Base-by-base conservation (phyloP, 1,139 yeast species). In the Arxiozyma bovina region DNA sequence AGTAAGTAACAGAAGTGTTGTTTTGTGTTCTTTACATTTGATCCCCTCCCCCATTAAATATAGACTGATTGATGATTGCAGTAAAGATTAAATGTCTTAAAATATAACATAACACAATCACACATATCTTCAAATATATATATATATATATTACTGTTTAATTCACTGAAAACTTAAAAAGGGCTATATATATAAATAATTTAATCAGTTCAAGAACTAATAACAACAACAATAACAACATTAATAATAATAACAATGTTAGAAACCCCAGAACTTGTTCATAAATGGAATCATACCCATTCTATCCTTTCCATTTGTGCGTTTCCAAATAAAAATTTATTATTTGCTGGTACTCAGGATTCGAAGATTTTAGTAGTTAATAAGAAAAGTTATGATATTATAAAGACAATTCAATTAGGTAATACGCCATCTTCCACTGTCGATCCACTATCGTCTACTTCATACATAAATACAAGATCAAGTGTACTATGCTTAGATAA, bases 311-410 rank as follows among this genome's bases (percentile, higher is more conserved):
- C 96, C 51, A 81, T 88, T 30, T 82, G 86, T 7, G 79, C 87
- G 9, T 82, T 85, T 38, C 85, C 87, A 0, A 69, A 70, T 38
- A 77, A 78, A 55, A 75, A 79, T 46, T 72, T 83, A 46, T 64
- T 93, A 20, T 87, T 87, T 67, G 94, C 96, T 56, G 99, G 99
- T n/a, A 88, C 97, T 0, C 96, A 91, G 63, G 87, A 86, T 63
- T 87, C 95, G n/a, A 80, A 80, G 62, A 85, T 93, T 51, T 70
- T 88, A 45, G 83, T 88, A 1, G 84, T 79, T 64, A 91, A 88
- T 63, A 73, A 87, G 57, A 70, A 71, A n/a, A 81, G 85, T 0
- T 91, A 79, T 66, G 81, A 82, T 51, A 51, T 68, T 34, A 62
- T 66, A 8, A 60, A 61, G 30, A 61, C 64, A 1, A 62, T 67